Evolutionary conservation across 2,329 filamentous ascomycete species (phyloP), one percentile per base, ranked within the genome.

Genomic region (Zopfia rhizophila): DNA sequence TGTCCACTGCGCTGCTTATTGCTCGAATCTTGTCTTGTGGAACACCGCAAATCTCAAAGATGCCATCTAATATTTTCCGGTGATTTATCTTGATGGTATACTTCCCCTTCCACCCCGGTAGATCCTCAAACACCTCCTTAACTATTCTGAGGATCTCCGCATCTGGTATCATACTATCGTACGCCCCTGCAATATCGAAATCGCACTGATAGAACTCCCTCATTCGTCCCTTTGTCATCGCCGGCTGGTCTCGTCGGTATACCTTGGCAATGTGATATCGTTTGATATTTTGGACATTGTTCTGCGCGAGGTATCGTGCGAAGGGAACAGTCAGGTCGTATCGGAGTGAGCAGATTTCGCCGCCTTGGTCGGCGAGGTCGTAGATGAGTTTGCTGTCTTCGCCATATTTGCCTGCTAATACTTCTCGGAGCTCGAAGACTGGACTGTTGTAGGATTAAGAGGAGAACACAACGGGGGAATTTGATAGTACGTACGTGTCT

Each of bases 161-260:
- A 66, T 97, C 93, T 45, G 92, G 90, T 18, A 96, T 82, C 91
- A 97, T 96, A 41, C 90, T 75, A 69, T 96, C 93, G 76, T 91
- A 95, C 29, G 77, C 79, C 51, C 92, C 91, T 10, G 92, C 92
- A 74, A 97, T 93, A 69, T 97, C 92, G 67, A 97, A 95, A 75
- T 97, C 93, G 77, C 92, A 97, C 74, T 97, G 92, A 77, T 95
- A 96, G 74, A 96, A 96, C 75, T 97, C 93, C 65, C 93, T 84
- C 88, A 96, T 94, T 41, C 92, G 85, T 38, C 92, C 93, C 71
- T 95, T 94, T 52, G 88, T 90, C 76, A 97, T 90, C 7, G 66
- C 65, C 17, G 89, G 89, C 71, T 91, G 88, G 70, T 92, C 89
- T 69, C 88, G 78, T 52, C 89, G 81, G 75, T 91, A 92, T 38